phyloP scores from a whole-genome alignment of 768 basidiomycete genomes.

The Kwoniella shandongensis region DNA sequence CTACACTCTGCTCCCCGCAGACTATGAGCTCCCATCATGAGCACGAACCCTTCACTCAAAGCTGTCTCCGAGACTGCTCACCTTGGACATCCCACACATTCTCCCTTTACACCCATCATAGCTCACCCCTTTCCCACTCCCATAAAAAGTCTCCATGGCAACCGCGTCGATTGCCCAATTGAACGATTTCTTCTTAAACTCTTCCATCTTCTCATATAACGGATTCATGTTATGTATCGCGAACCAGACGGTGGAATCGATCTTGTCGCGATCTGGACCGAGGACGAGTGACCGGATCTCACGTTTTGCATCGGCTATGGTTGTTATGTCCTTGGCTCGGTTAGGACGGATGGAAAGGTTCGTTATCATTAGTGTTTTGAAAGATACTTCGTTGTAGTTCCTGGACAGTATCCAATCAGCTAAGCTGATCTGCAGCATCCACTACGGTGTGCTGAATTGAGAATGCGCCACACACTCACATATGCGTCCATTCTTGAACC shows the following conservation, averaged over 20 bases:
- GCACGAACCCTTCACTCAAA: not conserved
- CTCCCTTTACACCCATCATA: constrained; percentile 12
- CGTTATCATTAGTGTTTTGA: constrained; percentile 40
- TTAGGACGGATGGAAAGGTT: constrained; percentile 23
- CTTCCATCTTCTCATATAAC: constrained; percentile 17
- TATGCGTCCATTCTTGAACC: constrained; percentile 19
- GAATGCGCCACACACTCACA: constrained; percentile 14
- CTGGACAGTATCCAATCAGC: constrained; percentile 12
- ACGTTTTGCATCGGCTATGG: constrained; percentile 10
- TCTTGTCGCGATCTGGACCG: not conserved
- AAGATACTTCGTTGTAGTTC: constrained; percentile 38
- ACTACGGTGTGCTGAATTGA: not conserved
- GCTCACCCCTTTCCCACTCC: constrained; percentile 1
- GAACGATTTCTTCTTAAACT: constrained; percentile 21
- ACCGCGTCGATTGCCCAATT: constrained; percentile 16
- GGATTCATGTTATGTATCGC: constrained; percentile 16
- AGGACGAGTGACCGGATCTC: constrained; percentile 5
- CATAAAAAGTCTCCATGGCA: constrained; percentile 18
- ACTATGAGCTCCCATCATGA: not conserved
- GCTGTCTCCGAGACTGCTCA: constrained; percentile 5
- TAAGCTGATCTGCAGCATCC: constrained; percentile 6
- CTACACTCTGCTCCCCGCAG: constrained; percentile 11
- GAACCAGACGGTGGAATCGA: constrained; percentile 12
- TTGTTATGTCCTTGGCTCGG: not conserved
- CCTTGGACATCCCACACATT: constrained; percentile 7